A percentile compares a stretch with the other conserved stretches of the same genome.
Evolutionary conservation across 2,329 filamentous ascomycete species (phyloP).

Genomic region (Plenodomus biglobosus): DNA sequence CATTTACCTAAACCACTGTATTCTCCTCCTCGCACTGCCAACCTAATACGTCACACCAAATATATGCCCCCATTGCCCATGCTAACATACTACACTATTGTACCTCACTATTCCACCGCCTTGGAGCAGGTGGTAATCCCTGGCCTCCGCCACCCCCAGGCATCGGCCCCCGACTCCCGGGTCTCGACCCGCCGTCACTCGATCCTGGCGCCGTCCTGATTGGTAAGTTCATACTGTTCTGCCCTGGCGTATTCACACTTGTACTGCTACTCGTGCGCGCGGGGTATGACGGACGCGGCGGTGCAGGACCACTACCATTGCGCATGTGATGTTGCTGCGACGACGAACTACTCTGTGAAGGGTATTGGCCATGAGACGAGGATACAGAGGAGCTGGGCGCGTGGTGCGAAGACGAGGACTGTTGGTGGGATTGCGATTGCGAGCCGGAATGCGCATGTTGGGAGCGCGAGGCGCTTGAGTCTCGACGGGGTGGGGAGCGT

Average conservation of each 20-base stretch:
- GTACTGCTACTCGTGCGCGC: conserved; percentile 48
- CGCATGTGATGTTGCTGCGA: neutral
- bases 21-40: too few relatives aligned
- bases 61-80: neutral
- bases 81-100: conserved; percentile 13
- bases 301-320: conserved; percentile 13
- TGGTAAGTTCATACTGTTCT: conserved; percentile 46
- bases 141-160: conserved; percentile 24
- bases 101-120: conserved; percentile 40
- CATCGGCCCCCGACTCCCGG: conserved; percentile 23
- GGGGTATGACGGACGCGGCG: conserved; percentile 46
- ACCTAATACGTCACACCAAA: too few relatives aligned
- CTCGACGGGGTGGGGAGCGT: conserved; percentile 30
- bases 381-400: neutral
- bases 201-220: conserved; percentile 49
- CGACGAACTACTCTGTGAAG: neutral
- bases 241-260: conserved; percentile 23
- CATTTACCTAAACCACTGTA: too few relatives aligned
- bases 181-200: conserved; percentile 28
- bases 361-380: neutral
- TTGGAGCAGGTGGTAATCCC: conserved; percentile 23
- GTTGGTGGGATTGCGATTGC: neutral
- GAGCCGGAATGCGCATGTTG: conserved; percentile 7
- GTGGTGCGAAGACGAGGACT: neutral
- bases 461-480: conserved; percentile 25